A percentile compares a stretch with the other conserved stretches of the same genome.
Evolutionary conservation across 2,329 filamentous ascomycete species (phyloP).

Genomic region (Annulohypoxylon truncatum): DNA sequence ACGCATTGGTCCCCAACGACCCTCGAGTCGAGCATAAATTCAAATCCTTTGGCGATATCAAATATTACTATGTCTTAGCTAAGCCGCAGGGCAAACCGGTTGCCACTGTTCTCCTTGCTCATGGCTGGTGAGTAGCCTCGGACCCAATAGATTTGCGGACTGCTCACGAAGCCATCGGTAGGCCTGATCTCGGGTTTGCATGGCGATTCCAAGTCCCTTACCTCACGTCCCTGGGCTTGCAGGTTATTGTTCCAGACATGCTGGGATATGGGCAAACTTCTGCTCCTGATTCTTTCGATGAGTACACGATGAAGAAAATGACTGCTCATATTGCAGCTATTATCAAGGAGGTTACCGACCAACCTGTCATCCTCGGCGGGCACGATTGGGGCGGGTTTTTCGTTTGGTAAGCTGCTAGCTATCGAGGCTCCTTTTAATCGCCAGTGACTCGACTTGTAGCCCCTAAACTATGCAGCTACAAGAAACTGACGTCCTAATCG

Average conservation of each 20-base stretch:
- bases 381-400: conserved; percentile 93
- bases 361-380: conserved; percentile 81
- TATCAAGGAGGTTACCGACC: conserved; percentile 64
- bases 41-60: conserved; percentile 73
- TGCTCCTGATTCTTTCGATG: conserved; percentile 69
- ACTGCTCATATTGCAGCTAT: conserved; percentile 81
- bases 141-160: not conserved
- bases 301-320: conserved; percentile 79
- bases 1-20: conserved; percentile 75
- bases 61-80: conserved; percentile 73
- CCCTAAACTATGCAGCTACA: not conserved
- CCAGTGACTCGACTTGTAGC: not conserved
- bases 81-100: conserved; percentile 59
- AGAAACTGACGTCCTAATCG: not conserved
- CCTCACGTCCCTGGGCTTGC: conserved; percentile 76
- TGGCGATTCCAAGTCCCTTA: conserved; percentile 92
- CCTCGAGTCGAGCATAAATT: conserved; percentile 73
- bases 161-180: conserved; percentile 63
- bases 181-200: conserved; percentile 84
- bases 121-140: conserved; percentile 47
- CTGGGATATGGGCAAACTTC: conserved; percentile 86
- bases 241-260: conserved; percentile 86
- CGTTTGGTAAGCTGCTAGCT: conserved; percentile 62
- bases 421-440: not conserved
- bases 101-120: conserved; percentile 62